Base-by-base conservation (phyloP, 805 yeast genomes). In the Candida coleopterorum region DNA sequence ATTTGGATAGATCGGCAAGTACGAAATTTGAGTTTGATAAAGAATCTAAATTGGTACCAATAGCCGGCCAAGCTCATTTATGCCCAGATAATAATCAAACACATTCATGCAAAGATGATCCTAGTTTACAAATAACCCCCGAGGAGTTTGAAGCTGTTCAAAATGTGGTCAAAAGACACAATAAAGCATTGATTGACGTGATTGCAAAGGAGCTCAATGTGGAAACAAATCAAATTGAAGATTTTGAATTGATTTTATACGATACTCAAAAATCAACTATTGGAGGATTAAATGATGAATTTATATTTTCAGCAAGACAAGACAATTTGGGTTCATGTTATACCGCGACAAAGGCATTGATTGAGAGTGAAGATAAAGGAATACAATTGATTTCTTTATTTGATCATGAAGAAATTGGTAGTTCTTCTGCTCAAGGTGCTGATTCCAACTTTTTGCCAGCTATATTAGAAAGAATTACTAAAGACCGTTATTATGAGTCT, bases 391-490 rank as follows among this genome's bases (percentile, higher is more conserved):
- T 88, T 37, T 80, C 96, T 0, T 68, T 89, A 41, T 90, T 93
- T 58, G 98, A 90, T 57, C 97, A 93, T 58, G 98, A 90, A 61
- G 98, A 90, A 58, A 74, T 90, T 47, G 98, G 98, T 0, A 88
- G 97, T 2, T 70, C 79, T 7, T 83, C 95, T 12, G 95, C 96
- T 10, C 97, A 90, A 60, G 98, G 98, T 45, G 98, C 98, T 1
- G 89, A 86, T 52, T 87, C 97, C 2, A 84, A 89, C 41, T 86
- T 93, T 55, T 65, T 90, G 37, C 93, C 93, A 16, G 84, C 87
- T 48, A 71, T 86, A 24, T 57, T 89, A 35, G 75, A 74, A 42
- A 75, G 97, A 53, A 59, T 89, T 31, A 73, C 88, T 1, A 50
- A 41, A 21, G 46, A 34, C 1, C 58, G 58, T 28, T 69, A 75